Evolutionary conservation across 345 rosid species (phyloP).

Genomic region (Corchorus capsularis): DNA sequence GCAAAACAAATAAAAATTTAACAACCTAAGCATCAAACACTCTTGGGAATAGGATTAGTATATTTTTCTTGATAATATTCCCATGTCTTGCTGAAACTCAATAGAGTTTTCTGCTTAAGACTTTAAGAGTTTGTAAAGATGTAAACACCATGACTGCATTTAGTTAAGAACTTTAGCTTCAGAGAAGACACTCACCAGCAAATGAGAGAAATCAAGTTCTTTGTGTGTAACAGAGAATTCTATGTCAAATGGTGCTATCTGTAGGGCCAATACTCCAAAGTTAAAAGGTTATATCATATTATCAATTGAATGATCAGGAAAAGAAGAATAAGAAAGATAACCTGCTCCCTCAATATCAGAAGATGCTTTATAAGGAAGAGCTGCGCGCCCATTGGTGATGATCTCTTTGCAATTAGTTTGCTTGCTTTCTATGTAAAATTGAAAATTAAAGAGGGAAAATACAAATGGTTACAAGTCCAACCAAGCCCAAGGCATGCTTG

Average conservation of each 20-base stretch:
- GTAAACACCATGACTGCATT: constrained; percentile 2
- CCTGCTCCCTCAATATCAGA: constrained; percentile 94
- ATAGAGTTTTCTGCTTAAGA: not conserved
- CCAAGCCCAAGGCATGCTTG: constrained; percentile 7
- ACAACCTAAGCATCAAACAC: constrained; percentile 16
- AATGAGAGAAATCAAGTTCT: constrained; percentile 97
- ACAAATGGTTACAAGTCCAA: constrained; percentile 10
- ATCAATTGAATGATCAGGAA: constrained; percentile 16
- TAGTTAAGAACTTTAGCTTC: not conserved
- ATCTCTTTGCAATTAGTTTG: constrained; percentile 75
- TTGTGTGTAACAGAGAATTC: constrained; percentile 94
- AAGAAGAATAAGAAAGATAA: constrained; percentile 32
- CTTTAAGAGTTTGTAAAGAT: constrained; percentile 3
- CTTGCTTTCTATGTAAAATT: constrained; percentile 76
- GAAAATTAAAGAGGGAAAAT: constrained; percentile 3
- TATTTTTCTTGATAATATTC: not conserved
- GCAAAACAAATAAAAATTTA: constrained; percentile 16
- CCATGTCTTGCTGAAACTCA: not conserved
- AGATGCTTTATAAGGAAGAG: constrained; percentile 95
- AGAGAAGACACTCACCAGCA: constrained; percentile 73
- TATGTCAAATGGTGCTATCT: constrained; percentile 98
- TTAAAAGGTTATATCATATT: constrained; percentile 10
- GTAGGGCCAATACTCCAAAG: constrained; percentile 29
- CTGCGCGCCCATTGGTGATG: constrained; percentile 88
- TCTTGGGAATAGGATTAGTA: not conserved